Evolutionary conservation across 495 filamentous ascomycete species (phyloP).

Genomic region (Alectoria sarmentosa): DNA sequence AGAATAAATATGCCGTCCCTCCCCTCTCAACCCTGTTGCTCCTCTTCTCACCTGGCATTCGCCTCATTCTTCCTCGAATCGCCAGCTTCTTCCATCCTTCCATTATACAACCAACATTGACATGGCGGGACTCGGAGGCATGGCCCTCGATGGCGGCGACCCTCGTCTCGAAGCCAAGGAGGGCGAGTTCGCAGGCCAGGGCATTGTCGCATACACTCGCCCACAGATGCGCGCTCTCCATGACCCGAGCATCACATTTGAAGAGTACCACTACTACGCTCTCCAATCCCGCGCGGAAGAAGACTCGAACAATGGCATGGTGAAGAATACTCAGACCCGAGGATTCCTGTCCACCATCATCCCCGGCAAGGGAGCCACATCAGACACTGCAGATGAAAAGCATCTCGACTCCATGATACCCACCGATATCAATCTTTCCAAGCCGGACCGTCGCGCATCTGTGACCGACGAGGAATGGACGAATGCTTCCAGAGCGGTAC

Average conservation of each 20-base stretch:
- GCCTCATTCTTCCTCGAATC: neutral
- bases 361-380: slow-evolving; percentile 6
- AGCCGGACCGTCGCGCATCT: slow-evolving; percentile 11
- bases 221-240: slow-evolving; percentile 25
- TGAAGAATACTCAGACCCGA: neutral
- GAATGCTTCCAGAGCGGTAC: slow-evolving; percentile 38
- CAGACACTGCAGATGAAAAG: neutral
- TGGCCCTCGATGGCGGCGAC: slow-evolving; percentile 21
- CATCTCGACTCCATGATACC: neutral
- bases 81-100: neutral
- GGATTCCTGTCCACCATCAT: slow-evolving; percentile 17
- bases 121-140: slow-evolving; percentile 15
- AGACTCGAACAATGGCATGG: neutral
- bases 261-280: slow-evolving; percentile 37
- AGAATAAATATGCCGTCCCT: neutral
- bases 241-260: slow-evolving; percentile 33
- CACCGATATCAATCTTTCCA: neutral
- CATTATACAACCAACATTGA: neutral
- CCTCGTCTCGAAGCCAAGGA: slow-evolving; percentile 15
- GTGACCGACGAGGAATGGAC: slow-evolving; percentile 41
- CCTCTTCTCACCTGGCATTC: neutral
- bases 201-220: slow-evolving; percentile 15
- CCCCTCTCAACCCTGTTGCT: neutral
- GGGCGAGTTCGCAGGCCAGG: slow-evolving; percentile 13
- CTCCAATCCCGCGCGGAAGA: slow-evolving; percentile 19